Evolutionary conservation across 768 basidiomycete genomes (phyloP), one percentile per base, ranked within the genome.

Genomic region (Russula abietina): DNA sequence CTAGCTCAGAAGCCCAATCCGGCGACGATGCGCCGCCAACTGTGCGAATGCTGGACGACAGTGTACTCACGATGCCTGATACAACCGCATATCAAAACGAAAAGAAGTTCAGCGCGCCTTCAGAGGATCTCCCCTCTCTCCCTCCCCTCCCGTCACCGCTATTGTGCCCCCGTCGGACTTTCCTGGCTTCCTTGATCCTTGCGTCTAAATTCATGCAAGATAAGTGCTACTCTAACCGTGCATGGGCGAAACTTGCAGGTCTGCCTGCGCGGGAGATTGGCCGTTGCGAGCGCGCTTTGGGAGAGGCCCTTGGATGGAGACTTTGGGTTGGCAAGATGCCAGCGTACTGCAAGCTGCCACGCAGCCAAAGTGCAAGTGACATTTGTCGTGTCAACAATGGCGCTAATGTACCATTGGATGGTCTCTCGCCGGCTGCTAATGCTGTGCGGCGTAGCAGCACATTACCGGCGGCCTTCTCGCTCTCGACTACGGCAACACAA

Each of bases 201-300:
- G 95, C 94, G 0, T 88, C 89, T 17, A 98, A 98, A 69, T 95
- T 95, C 71, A 85, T 89, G 65, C 93, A 95, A 76, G 94, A 98
- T 70, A 87, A 91, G 55, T 92, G 90, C 48, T 97, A 95, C 69
- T 93, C 91, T 16, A 96, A 97, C 72, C 84, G 86, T 30, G 93
- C 94, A 19, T 97, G 95, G 95, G 89, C 91, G 1, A 93, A 94
- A 70, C 81, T 98, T 7, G 90, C 89, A n/a, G 93, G 93, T 19
- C 80, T 98, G 2, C 84, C 87, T 0, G 85, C 91, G 5, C 77
- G 85, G 46, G 94, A 98, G 77, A 89, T 98, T 56, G 86, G 91
- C 43, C 83, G 85, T 19, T 94, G 92, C 70, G 95, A 98, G 74
- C 84, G 90, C 26, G 90, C 89, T 0, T 83, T 98, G 46, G 90